Evolutionary conservation across 371 early-diverging fungal species (phyloP), one percentile per base, ranked within the genome.

Genomic region (Quaeritorhiza haematococci): DNA sequence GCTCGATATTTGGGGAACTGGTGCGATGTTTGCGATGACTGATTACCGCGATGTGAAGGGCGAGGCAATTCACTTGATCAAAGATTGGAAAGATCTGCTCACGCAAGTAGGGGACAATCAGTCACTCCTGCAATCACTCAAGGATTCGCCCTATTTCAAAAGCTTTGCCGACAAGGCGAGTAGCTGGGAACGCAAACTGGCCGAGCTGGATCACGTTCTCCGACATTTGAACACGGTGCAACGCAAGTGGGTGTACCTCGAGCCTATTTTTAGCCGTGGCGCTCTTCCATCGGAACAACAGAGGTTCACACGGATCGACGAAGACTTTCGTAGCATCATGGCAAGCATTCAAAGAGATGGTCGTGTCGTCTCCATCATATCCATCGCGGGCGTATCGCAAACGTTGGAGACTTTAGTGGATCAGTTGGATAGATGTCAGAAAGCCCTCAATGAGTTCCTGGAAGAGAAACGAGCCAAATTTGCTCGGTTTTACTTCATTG

Each of bases 401-500:
- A 65, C 56, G 3, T 51, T 80, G 19, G 46, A 8, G 0, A 62
- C 74, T 1, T 46, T 76, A n/a, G 60, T 66, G 10, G 74, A 75
- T 32, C 79, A 79, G 56, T 65, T 81, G 10, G 79, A 81, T 33
- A 27, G 72, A 24, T 81, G 75, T 49, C 79, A 81, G 55, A 77
- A 78, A 53, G 77, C 77, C 1, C 64, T 81, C 35, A 68, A 72
- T 46, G 82, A 77, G 26, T 81, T 72, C 52, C 51, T 82, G 23
- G 80, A 82, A 56, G 55, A 67, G 35, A 82, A 79, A 53, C 62
- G 82, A 10, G 55, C 58, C 2, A 55, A 48, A 24, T 82, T 82
- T 61, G 68, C 79, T 4, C 62, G 78, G 24, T 79, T 82, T 50
- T 82, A 79, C 59, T 82, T 82, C 41, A 66, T 82, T 38, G 76